A percentile compares a stretch with the other conserved stretches of the same genome.
Evolutionary conservation across 1,284 basidiomycete genomes (phyloP).

Genomic region (Rhodotorula sp.): DNA sequence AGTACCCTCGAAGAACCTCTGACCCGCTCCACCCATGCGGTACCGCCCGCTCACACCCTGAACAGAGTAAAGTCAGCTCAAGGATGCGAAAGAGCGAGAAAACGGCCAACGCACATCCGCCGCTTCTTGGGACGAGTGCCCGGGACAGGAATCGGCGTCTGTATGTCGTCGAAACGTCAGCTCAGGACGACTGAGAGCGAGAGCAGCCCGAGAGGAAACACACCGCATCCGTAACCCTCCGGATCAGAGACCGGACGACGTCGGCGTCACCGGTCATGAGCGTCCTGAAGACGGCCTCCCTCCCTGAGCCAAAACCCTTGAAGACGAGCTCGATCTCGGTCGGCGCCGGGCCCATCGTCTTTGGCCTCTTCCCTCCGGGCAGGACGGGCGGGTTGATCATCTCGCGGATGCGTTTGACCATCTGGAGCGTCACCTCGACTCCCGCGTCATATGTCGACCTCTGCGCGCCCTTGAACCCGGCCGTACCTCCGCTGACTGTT

Average conservation of each 20-base stretch:
- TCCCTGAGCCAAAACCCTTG: slow-evolving; percentile 52
- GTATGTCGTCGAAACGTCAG: neutral
- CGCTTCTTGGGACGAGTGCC: slow-evolving; percentile 52
- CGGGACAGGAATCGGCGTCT: slow-evolving; percentile 52
- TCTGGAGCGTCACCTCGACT: slow-evolving; percentile 48
- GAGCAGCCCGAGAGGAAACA: neutral
- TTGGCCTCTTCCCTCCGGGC: slow-evolving; percentile 25
- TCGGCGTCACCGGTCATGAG: slow-evolving; percentile 49
- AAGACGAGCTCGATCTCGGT: slow-evolving; percentile 48
- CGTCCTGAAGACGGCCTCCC: slow-evolving; percentile 51
- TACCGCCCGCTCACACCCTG: neutral
- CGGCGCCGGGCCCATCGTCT: slow-evolving; percentile 44
- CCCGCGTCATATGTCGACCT: slow-evolving; percentile 52
- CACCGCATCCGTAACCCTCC: slow-evolving; percentile 49
- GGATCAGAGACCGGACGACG: slow-evolving; percentile 44
- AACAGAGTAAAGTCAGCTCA: neutral
- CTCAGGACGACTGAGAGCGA: too few relatives aligned
- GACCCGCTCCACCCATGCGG: too few relatives aligned
- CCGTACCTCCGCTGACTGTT: slow-evolving; percentile 41
- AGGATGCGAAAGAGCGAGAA: neutral
- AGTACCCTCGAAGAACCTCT: too few relatives aligned
- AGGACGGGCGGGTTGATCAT: slow-evolving; percentile 32
- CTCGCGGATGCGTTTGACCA: slow-evolving; percentile 49
- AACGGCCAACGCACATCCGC: slow-evolving; percentile 41
- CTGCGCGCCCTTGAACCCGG: slow-evolving; percentile 51